A percentile compares a stretch with the other conserved stretches of the same genome.
Evolutionary conservation across 2,329 filamentous ascomycete species (phyloP).

Genomic region (Alternaria angustiovoidea): DNA sequence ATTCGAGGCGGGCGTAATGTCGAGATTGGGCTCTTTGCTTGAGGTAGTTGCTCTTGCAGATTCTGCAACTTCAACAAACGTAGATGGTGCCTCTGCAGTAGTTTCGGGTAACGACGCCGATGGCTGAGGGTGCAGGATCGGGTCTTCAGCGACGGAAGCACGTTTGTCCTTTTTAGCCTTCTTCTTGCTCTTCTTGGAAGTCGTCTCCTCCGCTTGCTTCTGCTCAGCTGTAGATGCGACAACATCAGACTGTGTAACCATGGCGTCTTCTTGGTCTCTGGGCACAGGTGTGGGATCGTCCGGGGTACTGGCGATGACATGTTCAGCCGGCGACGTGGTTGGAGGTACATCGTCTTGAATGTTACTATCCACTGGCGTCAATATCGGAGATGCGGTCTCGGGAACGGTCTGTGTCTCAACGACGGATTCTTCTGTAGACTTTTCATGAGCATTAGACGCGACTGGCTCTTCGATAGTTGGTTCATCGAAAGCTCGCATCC

Average conservation of each 20-base stretch:
- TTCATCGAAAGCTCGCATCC: not conserved
- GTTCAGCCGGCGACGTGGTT: not conserved
- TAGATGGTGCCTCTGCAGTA: not conserved
- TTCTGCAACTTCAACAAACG: not conserved
- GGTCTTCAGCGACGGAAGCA: slow-evolving; percentile 17
- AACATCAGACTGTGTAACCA: not conserved
- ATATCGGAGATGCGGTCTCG: slow-evolving; percentile 3
- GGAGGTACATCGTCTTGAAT: slow-evolving; percentile 2
- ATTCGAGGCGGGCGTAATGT: not conserved
- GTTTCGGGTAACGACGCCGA: not conserved
- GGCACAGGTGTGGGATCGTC: not conserved
- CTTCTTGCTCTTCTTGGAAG: slow-evolving; percentile 34
- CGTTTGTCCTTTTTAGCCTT: slow-evolving; percentile 32
- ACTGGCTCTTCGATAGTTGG: not conserved
- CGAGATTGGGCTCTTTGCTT: not conserved
- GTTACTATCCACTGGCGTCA: slow-evolving; percentile 6
- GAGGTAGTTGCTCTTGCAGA: not conserved
- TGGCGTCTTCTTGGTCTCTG: not conserved
- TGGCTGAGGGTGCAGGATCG: not conserved
- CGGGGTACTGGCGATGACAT: not conserved
- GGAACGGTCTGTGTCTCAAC: not conserved
- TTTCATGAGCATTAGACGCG: not conserved
- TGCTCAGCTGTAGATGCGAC: slow-evolving; percentile 1
- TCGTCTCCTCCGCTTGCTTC: slow-evolving; percentile 9
- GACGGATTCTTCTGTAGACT: slow-evolving; percentile 3